These are phyloP conservation scores for Apiosordaria backusii DNA, from an alignment of 495 filamentous ascomycete genomes.

Conservation along the genomic window DNA sequence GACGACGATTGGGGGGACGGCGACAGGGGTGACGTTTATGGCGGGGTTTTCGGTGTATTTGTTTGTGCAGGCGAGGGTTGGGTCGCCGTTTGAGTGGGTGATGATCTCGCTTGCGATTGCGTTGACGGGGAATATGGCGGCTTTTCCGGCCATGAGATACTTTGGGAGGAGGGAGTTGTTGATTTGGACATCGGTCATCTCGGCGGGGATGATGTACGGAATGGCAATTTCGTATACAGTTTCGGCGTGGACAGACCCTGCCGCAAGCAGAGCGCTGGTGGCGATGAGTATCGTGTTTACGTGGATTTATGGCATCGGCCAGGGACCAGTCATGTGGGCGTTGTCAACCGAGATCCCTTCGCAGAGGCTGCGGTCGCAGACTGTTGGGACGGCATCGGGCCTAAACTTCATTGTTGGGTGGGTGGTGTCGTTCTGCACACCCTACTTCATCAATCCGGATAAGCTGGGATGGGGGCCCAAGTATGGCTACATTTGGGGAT, in stretches of 20 bases:
- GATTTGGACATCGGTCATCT: constrained; percentile 20
- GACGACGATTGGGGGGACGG: constrained; percentile 24
- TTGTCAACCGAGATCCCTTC: constrained; percentile 45
- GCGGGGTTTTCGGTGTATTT: constrained; percentile 34
- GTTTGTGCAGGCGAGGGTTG: constrained; percentile 30
- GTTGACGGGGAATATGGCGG: constrained; percentile 30
- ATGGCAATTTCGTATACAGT: constrained; percentile 30
- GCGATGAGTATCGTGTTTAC: constrained; percentile 27
- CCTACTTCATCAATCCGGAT: constrained; percentile 51
- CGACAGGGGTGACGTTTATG: constrained; percentile 32
- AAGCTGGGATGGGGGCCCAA: constrained; percentile 48
- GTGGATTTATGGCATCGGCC: constrained; percentile 40
- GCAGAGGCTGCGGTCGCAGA: constrained; percentile 49
- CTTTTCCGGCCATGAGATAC: constrained; percentile 31
- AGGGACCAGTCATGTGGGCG: constrained; percentile 42
- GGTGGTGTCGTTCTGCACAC: constrained; percentile 43
- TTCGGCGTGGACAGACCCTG: constrained; percentile 1
- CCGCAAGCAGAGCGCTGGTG: constrained; percentile 25
- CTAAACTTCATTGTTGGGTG: constrained; percentile 46
- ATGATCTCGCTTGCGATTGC: constrained; percentile 33
- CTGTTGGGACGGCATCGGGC: constrained; percentile 47
- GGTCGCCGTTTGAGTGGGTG: constrained; percentile 32
- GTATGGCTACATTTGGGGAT: constrained; percentile 54
- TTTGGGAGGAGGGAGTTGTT: constrained; percentile 26
- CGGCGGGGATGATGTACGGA: constrained; percentile 25